These are phyloP conservation scores for Fomitopsis schrenkii DNA, from an alignment of 1,284 basidiomycete species.

Conservation along the genomic window DNA sequence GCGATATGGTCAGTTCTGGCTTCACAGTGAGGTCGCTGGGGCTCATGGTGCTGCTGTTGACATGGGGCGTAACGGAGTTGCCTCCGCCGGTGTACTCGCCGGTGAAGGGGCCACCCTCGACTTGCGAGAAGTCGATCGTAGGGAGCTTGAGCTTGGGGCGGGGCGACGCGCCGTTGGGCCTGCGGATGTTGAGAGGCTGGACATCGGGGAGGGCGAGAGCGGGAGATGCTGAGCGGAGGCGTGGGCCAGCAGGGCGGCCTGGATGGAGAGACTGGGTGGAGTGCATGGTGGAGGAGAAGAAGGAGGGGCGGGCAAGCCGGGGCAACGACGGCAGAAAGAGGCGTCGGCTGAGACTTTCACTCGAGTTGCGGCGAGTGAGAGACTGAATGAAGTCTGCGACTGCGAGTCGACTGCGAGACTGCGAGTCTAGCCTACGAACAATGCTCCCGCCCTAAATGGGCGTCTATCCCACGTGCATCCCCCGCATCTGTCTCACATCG, in stretches of 20 bases:
- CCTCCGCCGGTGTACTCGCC: slow-evolving; percentile 28
- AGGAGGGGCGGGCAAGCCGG: not conserved
- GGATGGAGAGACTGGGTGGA: slow-evolving; percentile 20
- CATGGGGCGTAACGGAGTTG: slow-evolving; percentile 23
- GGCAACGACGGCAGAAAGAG: not conserved
- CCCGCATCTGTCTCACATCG: slow-evolving; percentile 3
- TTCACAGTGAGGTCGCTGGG: slow-evolving; percentile 53
- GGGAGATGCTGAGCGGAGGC: slow-evolving; percentile 46
- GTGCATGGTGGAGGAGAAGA: slow-evolving; percentile 27
- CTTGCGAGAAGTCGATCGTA: slow-evolving; percentile 26
- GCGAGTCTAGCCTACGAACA: not conserved
- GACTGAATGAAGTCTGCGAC: too few species aligned
- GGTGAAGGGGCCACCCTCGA: slow-evolving; percentile 21
- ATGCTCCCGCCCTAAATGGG: slow-evolving; percentile 4
- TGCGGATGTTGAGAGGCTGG: slow-evolving; percentile 40
- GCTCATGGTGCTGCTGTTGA: slow-evolving; percentile 32
- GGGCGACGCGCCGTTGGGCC: slow-evolving; percentile 22
- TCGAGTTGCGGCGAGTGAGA: not conserved
- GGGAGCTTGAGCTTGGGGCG: slow-evolving; percentile 25
- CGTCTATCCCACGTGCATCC: slow-evolving; percentile 3
- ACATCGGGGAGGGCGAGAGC: slow-evolving; percentile 27
- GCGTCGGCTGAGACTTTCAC: not conserved
- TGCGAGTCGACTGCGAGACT: too few species aligned
- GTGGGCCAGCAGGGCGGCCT: slow-evolving; percentile 57
- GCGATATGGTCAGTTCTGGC: slow-evolving; percentile 34